phyloP scores from a whole-genome alignment of 2,329 filamentous ascomycete species.

The Eutypella sp. region DNA sequence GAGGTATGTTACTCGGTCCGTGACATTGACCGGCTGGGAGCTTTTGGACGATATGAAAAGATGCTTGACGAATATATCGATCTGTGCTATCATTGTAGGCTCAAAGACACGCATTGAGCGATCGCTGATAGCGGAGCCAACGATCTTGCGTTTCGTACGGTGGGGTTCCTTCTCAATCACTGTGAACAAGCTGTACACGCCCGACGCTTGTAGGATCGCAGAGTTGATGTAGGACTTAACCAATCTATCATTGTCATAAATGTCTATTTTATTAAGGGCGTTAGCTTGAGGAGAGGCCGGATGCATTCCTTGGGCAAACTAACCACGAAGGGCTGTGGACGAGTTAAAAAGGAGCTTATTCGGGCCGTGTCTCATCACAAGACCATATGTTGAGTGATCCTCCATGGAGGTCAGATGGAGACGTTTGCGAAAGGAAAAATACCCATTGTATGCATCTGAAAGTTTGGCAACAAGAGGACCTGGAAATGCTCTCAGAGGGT shows the following conservation, averaged over 20 bases:
- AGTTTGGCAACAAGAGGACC: not conserved
- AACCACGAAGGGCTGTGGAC: not conserved
- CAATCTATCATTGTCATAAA: not conserved
- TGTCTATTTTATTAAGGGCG: not conserved
- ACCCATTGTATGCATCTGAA: not conserved
- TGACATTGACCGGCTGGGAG: not conserved
- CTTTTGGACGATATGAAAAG: not conserved
- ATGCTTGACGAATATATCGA: not conserved
- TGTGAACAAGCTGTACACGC: not conserved
- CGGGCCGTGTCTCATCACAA: not conserved
- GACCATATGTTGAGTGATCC: not conserved
- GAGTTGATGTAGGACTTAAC: not conserved
- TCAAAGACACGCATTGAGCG: not conserved
- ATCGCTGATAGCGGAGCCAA: not conserved
- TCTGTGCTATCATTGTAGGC: not conserved
- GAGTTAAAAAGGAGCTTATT: not conserved
- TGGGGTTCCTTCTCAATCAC: not conserved
- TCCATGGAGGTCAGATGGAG: not conserved
- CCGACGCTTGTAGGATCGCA: not conserved
- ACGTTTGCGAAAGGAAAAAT: not conserved
- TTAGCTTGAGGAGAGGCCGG: not conserved
- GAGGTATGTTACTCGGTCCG: not conserved
- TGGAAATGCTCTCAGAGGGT: not conserved
- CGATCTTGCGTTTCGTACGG: not conserved
- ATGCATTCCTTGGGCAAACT: not conserved